Base-by-base conservation (phyloP, 192 early-diverging fungal genomes). In the Umbelopsis vinacea region DNA sequence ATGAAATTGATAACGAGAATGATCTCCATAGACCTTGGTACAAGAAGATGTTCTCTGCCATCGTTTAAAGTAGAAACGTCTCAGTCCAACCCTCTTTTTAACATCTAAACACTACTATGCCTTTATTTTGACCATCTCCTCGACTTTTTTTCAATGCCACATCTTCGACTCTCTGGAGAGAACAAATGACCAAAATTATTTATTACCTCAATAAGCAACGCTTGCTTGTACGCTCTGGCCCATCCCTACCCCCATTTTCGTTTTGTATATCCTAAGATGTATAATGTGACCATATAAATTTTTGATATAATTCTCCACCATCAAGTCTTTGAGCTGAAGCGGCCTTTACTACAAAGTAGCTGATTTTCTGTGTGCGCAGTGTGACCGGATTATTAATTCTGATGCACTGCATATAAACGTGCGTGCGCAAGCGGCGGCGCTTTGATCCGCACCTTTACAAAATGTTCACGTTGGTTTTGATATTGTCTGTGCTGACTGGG, bases 1-100 rank as follows among this genome's bases (percentile, higher is more conserved):
- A 71, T 14, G 72, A 78, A 33, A 35, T 60, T 15, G 71, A 69
- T 26, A 67, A 74, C 21, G 35, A 66, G n/a, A 40, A 26, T 14
- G 57, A 71, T 50, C 33, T 21, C 12, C 7, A 53, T 0, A 5
- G 50, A 12, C 23, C 74, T 55, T 76, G 60, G 70, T 76, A 63
- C 17, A 63, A 63, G 57, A 63, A 14, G 26, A n/a, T 37, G 0
- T 63, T 63, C 15, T 12, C 24, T 6, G 57, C 57, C 57, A 37
- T 63, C 5, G 35, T 63, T 29, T 63, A 63, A 37, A 63, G 4
- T 6, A 37, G 8, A 40, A 40, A 26, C 2, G 22, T 0, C 55
- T 6, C 26, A 1, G 2, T 35, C 15, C 55, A 17, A 60, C 29
- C 29, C 24, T 33, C 22, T 33, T 60, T 37, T 63, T 19, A 6